These are phyloP conservation scores for Ceratocystis variospora DNA, from an alignment of 2,329 filamentous ascomycete genomes.

Conservation along the genomic window DNA sequence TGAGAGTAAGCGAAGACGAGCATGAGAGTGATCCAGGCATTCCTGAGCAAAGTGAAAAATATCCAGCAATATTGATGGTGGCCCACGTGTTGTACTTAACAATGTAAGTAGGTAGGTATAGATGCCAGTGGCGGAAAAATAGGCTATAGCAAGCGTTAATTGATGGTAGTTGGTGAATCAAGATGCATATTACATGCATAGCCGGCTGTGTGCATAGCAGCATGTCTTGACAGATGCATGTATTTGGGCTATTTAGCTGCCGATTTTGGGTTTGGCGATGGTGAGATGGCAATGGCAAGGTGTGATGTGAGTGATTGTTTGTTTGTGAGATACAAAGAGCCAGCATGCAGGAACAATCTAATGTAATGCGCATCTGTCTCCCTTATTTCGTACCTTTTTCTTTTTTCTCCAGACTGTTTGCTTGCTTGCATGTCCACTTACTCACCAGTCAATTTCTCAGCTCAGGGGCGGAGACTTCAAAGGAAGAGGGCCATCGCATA, in stretches of 20 bases:
- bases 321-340: background rate
- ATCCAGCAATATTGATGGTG: background rate
- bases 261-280: background rate
- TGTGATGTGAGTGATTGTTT: background rate
- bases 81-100: background rate
- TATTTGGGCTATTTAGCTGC: background rate
- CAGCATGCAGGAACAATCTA: background rate
- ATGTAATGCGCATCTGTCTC: background rate
- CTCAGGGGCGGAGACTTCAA: background rate
- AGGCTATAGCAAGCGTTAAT: too few relatives aligned
- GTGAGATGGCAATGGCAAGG: background rate
- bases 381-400: background rate
- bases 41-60: background rate
- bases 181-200: background rate
- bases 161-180: too few relatives aligned
- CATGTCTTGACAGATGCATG: background rate
- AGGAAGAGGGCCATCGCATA: background rate
- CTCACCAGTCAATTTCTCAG: background rate
- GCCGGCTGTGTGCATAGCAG: background rate
- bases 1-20: background rate
- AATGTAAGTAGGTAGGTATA: background rate
- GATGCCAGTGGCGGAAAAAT: background rate
- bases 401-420: background rate
- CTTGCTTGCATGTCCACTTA: background rate
- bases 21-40: background rate